phyloP scores from a whole-genome alignment of 75 land plant species.

The Sequoia sempervirens region DNA sequence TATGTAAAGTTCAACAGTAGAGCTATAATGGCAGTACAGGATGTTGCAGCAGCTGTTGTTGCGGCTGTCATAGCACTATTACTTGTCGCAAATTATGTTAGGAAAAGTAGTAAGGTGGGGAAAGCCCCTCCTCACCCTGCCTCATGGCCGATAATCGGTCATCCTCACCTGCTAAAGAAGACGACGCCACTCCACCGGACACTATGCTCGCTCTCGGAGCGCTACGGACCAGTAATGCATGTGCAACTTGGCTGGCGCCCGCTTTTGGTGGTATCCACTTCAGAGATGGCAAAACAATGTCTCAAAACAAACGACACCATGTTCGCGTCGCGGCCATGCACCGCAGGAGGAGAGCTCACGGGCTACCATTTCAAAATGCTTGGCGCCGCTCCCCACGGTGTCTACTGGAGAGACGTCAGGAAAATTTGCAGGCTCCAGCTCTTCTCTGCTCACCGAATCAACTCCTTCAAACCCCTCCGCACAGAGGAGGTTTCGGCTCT shows the following conservation, averaged over 20 bases:
- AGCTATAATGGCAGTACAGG: too few species aligned
- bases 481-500: conserved; percentile 17
- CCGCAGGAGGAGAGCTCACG: conserved; percentile 17
- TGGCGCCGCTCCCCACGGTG: conserved; percentile 25
- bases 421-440: conserved; percentile 22
- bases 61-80: not conserved
- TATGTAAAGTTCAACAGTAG: too few species aligned
- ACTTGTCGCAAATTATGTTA: not conserved
- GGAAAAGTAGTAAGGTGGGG: too few species aligned
- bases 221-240: conserved; percentile 35
- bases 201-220: conserved; percentile 20
- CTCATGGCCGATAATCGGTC: conserved; percentile 40
- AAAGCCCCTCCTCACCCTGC: not conserved
- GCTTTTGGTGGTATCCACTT: conserved; percentile 1
- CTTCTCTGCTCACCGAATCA: conserved; percentile 25
- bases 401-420: conserved; percentile 33
- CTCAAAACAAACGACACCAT: conserved; percentile 26
- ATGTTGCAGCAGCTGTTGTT: not conserved
- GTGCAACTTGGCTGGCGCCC: conserved; percentile 29
- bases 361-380: conserved; percentile 24
- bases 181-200: conserved; percentile 33
- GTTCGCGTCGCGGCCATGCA: conserved; percentile 40
- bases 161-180: conserved; percentile 27
- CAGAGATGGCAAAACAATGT: not conserved
- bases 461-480: conserved; percentile 15